Evolutionary conservation across 352 stramenopile genomes (phyloP).

Genomic region (Phytophthora podocarpi): DNA sequence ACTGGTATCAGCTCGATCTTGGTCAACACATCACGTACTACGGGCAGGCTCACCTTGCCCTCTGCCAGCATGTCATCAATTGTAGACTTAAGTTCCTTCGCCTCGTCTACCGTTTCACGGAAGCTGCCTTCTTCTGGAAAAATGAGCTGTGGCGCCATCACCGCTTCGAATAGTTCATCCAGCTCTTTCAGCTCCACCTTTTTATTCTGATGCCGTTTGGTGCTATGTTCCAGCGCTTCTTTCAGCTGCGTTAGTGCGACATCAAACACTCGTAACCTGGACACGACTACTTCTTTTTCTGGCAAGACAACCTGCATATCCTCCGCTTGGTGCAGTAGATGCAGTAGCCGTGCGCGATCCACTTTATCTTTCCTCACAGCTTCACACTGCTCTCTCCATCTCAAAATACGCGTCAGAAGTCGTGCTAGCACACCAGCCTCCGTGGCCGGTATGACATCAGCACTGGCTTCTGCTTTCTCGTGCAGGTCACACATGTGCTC

Average conservation of each 20-base stretch:
- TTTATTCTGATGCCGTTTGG: constrained; percentile 65
- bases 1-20: constrained; percentile 88
- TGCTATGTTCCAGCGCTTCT: constrained; percentile 65
- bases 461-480: constrained; percentile 30
- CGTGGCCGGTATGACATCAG: constrained; percentile 38
- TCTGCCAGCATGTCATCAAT: constrained; percentile 74
- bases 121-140: constrained; percentile 69
- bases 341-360: constrained; percentile 52
- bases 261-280: constrained; percentile 59
- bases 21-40: constrained; percentile 80
- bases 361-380: constrained; percentile 34
- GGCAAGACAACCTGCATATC: constrained; percentile 55
- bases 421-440: constrained; percentile 65
- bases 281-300: constrained; percentile 43
- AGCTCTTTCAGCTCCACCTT: constrained; percentile 66
- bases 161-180: constrained; percentile 51
- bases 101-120: constrained; percentile 59
- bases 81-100: constrained; percentile 57
- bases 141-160: constrained; percentile 47
- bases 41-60: constrained; percentile 83
- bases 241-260: constrained; percentile 65
- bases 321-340: constrained; percentile 62
- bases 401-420: constrained; percentile 54
- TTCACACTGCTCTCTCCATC: constrained; percentile 55
- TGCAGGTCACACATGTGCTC: constrained; percentile 47